These are phyloP conservation scores for Coniochaeta sp. DNA, from an alignment of 2,329 filamentous ascomycete genomes.

Conservation along the genomic window DNA sequence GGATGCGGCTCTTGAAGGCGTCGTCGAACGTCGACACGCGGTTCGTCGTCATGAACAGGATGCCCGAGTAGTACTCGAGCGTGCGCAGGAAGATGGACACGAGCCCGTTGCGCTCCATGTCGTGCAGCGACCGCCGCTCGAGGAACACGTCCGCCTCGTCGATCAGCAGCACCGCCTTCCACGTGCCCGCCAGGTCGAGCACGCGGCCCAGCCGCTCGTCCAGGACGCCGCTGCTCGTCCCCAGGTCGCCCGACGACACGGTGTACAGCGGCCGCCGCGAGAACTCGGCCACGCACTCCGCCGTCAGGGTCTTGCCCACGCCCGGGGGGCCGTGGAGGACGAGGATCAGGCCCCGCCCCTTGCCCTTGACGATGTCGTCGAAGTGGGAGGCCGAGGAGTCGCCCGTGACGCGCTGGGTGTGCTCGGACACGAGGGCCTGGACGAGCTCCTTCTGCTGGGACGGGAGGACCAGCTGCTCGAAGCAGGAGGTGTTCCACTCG, in stretches of 20 bases:
- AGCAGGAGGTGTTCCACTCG: conserved; percentile 19
- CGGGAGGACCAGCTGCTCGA: conserved; percentile 22
- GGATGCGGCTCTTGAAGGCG: conserved; percentile 30
- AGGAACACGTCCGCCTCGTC: conserved; percentile 25
- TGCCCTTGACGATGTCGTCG: conserved; percentile 3
- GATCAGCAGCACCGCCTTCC: conserved; percentile 23
- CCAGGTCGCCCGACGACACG: conserved; percentile 7
- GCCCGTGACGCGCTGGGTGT: conserved; percentile 6
- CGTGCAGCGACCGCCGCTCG: background rate
- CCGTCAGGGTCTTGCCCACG: conserved; percentile 12
- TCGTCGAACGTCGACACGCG: conserved; percentile 31
- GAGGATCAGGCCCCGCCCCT: conserved; percentile 7
- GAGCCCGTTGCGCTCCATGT: conserved; percentile 5
- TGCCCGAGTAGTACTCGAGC: conserved; percentile 28
- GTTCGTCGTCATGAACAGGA: conserved; percentile 34
- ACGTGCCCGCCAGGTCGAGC: conserved; percentile 7
- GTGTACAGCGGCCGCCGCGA: conserved; percentile 7
- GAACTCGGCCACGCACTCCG: conserved; percentile 10
- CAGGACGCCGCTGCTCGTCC: background rate
- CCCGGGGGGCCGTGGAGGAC: conserved; percentile 8
- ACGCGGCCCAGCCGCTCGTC: conserved; percentile 2
- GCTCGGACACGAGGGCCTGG: conserved; percentile 19
- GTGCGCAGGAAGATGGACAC: conserved; percentile 23
- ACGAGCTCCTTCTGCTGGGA: conserved; percentile 20
- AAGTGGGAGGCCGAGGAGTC: background rate